Percentiles rank a stretch among this genome's conserved stretches.
phyloP scores from a whole-genome alignment of 495 filamentous ascomycete species.

The Wilcoxina mikolae region DNA sequence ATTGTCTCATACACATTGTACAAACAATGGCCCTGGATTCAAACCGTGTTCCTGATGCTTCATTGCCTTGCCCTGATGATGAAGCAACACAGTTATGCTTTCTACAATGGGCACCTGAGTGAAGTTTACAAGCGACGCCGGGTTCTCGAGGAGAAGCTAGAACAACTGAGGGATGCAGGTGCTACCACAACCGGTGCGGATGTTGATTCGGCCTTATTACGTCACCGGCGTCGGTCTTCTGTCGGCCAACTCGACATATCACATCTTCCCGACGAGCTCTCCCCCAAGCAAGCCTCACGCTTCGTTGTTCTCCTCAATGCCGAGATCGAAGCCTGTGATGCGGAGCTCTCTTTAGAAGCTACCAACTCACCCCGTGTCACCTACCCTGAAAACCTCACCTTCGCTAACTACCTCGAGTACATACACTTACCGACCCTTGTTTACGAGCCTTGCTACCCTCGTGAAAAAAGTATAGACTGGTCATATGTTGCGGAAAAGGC shows the following conservation, averaged over 20 bases:
- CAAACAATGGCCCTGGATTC: constrained; percentile 65
- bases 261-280: constrained; percentile 45
- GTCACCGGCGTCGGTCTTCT: constrained; percentile 18
- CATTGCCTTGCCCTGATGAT: constrained; percentile 58
- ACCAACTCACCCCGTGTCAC: constrained; percentile 33
- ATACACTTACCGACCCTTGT: constrained; percentile 58
- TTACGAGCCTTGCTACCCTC: constrained; percentile 63
- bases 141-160: constrained; percentile 26
- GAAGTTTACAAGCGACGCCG: constrained; percentile 34
- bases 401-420: constrained; percentile 53
- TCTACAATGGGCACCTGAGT: constrained; percentile 61
- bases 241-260: constrained; percentile 38
- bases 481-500: constrained; percentile 55
- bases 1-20: constrained; percentile 47
- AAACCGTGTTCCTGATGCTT: constrained; percentile 45
- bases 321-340: constrained; percentile 46
- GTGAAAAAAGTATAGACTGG: constrained; percentile 53
- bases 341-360: constrained; percentile 38
- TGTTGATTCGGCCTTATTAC: constrained; percentile 29
- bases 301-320: constrained; percentile 25
- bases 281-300: constrained; percentile 5
- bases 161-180: constrained; percentile 14
- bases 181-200: constrained; percentile 24
- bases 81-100: constrained; percentile 65
- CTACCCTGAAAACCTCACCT: constrained; percentile 56